Evolutionary conservation across 1,284 basidiomycete genomes (phyloP).

Genomic region (Apiotrichum gracile): DNA sequence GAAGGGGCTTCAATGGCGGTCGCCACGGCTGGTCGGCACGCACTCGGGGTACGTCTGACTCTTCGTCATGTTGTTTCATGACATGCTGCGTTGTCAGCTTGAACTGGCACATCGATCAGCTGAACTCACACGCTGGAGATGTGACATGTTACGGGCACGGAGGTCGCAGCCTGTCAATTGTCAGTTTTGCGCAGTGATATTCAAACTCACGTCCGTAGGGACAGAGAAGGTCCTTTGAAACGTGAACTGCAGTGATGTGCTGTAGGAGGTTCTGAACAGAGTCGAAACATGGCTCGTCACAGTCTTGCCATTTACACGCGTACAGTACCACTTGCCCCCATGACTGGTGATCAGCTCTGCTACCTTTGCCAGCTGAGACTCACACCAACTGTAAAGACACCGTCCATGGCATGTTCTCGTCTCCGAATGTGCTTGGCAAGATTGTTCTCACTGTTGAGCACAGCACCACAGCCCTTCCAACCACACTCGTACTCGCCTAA

Average conservation of each 20-base stretch:
- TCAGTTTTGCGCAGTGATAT: not conserved
- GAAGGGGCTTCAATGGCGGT: not conserved
- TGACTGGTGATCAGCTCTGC: not conserved
- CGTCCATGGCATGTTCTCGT: slow-evolving; percentile 21
- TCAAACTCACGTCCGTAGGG: slow-evolving; percentile 17
- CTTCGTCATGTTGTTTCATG: slow-evolving; percentile 20
- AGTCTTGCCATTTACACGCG: slow-evolving; percentile 30
- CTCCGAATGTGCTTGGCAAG: slow-evolving; percentile 24
- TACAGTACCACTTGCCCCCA: slow-evolving; percentile 1
- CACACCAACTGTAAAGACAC: slow-evolving; percentile 16
- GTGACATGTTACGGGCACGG: slow-evolving; percentile 23
- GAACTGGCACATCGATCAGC: not conserved
- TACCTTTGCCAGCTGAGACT: not conserved
- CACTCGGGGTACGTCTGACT: slow-evolving; percentile 12
- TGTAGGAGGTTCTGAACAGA: slow-evolving; percentile 19
- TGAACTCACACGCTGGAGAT: slow-evolving; percentile 15
- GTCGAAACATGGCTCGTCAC: slow-evolving; percentile 30
- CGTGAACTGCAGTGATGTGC: slow-evolving; percentile 31
- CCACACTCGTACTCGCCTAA: slow-evolving; percentile 19
- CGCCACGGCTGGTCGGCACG: slow-evolving; percentile 17
- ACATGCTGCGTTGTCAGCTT: slow-evolving; percentile 19
- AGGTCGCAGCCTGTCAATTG: slow-evolving; percentile 22
- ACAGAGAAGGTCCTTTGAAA: slow-evolving; percentile 24
- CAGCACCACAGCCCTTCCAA: slow-evolving; percentile 37
- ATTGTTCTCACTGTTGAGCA: slow-evolving; percentile 26